phyloP scores from a whole-genome alignment of 2,329 filamentous ascomycete species.

The Chrysosporium keratinophilum region DNA sequence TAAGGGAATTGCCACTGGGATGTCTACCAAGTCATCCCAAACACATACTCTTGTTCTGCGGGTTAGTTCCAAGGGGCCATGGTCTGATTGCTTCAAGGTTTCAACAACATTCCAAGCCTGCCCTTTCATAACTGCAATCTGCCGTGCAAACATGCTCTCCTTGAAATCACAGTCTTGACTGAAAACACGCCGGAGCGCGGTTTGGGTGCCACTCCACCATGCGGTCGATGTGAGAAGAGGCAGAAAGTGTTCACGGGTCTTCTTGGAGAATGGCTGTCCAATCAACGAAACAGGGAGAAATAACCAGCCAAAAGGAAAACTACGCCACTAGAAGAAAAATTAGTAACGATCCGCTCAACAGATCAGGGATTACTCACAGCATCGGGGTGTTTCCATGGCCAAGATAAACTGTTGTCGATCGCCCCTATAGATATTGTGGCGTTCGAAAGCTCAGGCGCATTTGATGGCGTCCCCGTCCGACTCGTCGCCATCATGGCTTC shows the following conservation, averaged over 20 bases:
- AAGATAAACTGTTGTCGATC: slow-evolving; percentile 95
- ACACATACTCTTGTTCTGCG: slow-evolving; percentile 84
- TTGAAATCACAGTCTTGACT: slow-evolving; percentile 91
- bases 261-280: slow-evolving; percentile 88
- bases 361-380: slow-evolving; percentile 46
- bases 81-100: slow-evolving; percentile 82
- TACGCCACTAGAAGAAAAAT: slow-evolving; percentile 47
- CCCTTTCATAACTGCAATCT: slow-evolving; percentile 98
- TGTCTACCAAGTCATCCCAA: slow-evolving; percentile 95
- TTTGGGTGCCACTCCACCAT: slow-evolving; percentile 94
- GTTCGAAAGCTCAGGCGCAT: slow-evolving; percentile 33
- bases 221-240: slow-evolving; percentile 85
- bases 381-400: slow-evolving; percentile 98
- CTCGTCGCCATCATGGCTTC: slow-evolving; percentile 72
- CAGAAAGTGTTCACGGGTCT: slow-evolving; percentile 89
- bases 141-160: slow-evolving; percentile 96
- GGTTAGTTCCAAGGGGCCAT: slow-evolving; percentile 87
- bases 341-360: not conserved
- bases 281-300: slow-evolving; percentile 95
- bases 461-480: slow-evolving; percentile 44
- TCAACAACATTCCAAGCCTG: slow-evolving; percentile 99
- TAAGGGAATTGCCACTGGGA: slow-evolving; percentile 87
- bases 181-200: slow-evolving; percentile 76
- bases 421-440: slow-evolving; percentile 70
- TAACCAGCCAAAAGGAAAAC: slow-evolving; percentile 96